A percentile compares a stretch with the other conserved stretches of the same genome.
Conservation (phyloP, 306 rosid genomes). For the Quercus suber region DNA sequence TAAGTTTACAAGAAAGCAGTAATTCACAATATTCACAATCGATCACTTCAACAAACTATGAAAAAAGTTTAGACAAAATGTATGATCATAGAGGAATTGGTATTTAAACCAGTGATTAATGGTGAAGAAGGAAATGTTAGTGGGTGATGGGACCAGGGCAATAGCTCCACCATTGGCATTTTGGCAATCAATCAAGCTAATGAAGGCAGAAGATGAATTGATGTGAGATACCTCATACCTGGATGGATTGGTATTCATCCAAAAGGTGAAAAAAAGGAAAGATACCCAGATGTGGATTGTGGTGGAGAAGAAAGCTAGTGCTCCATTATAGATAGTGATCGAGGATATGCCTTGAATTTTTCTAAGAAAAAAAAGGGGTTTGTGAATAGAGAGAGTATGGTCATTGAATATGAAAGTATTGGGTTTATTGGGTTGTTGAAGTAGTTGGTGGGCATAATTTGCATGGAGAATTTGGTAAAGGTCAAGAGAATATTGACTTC, state of each 20-base stretch:
- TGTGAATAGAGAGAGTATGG: not conserved
- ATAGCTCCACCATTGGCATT: not conserved
- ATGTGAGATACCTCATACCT: too few species aligned
- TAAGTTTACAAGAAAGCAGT: too few species aligned
- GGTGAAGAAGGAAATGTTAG: not conserved
- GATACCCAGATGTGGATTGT: not conserved
- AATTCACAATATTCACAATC: too few species aligned
- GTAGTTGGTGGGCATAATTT: not conserved
- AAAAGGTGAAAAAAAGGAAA: not conserved
- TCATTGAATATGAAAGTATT: not conserved
- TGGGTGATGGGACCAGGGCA: not conserved
- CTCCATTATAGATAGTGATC: not conserved
- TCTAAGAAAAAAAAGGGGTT: not conserved
- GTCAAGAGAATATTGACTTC: not conserved
- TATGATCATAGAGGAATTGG: too few species aligned
- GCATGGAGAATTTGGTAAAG: not conserved
- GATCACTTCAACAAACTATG: accelerated
- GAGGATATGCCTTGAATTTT: not conserved
- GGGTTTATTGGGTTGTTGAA: not conserved
- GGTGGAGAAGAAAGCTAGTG: not conserved
- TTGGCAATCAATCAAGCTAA: too few species aligned
- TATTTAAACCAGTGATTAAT: too few species aligned
- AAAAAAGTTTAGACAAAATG: too few species aligned
- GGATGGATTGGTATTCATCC: not conserved
- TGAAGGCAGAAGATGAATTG: too few species aligned